phyloP scores from a whole-genome alignment of 1,284 basidiomycete genomes.

The Dichomitus squalens region DNA sequence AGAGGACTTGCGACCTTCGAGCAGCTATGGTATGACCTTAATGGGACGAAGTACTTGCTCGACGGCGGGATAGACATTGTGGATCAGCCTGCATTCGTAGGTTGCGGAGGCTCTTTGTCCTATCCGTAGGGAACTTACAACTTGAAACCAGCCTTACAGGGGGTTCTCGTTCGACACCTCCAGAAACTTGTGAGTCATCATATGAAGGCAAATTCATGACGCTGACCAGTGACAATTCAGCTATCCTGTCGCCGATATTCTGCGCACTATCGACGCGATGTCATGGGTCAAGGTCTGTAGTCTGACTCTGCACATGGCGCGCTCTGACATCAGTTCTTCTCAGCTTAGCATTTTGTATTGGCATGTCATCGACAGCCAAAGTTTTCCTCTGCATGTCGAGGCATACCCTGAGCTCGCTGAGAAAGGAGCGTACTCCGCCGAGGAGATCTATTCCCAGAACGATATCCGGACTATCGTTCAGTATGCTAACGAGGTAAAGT shows the following conservation, averaged over 20 bases:
- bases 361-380: constrained; percentile 76
- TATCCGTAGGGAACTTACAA: background rate
- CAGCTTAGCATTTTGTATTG: constrained; percentile 75
- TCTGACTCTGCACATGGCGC: background rate
- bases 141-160: constrained; percentile 60
- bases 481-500: constrained; percentile 69
- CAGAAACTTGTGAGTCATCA: constrained; percentile 46
- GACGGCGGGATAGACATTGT: constrained; percentile 58
- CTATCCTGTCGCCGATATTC: constrained; percentile 66
- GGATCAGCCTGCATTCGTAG: constrained; percentile 65
- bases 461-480: constrained; percentile 65
- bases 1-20: constrained; percentile 82
- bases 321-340: background rate
- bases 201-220: background rate
- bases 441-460: constrained; percentile 54
- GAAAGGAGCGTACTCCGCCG: constrained; percentile 66
- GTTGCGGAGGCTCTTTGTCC: background rate
- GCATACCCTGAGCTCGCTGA: constrained; percentile 60
- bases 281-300: constrained; percentile 73
- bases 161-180: constrained; percentile 83
- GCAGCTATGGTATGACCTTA: constrained; percentile 70
- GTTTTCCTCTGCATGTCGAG: constrained; percentile 70
- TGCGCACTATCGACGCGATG: constrained; percentile 82
- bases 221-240: constrained; percentile 27
- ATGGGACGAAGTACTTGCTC: constrained; percentile 53